phyloP scores from a whole-genome alignment of 2,329 filamentous ascomycete genomes.

The Fusarium liriodendri region DNA sequence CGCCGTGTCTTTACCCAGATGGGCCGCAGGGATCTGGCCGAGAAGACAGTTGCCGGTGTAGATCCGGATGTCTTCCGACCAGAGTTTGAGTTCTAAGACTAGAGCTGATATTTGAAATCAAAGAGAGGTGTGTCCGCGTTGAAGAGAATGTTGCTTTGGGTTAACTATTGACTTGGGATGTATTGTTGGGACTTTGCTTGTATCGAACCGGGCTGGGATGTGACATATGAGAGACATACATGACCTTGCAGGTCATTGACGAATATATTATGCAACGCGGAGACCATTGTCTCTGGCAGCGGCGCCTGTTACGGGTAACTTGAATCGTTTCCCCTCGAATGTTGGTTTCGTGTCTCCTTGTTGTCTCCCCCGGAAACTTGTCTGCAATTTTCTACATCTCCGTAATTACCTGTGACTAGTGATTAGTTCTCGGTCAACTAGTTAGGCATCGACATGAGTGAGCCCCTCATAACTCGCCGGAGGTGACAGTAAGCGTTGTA shows the following conservation, averaged over 20 bases:
- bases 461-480: not conserved
- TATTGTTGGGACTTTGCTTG: conserved; percentile 1
- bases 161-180: not conserved
- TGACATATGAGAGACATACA: conserved; percentile 22
- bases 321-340: not conserved
- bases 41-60: conserved; percentile 89
- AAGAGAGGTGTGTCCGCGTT: conserved; percentile 1
- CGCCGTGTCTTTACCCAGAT: conserved; percentile 96
- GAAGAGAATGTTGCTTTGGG: not conserved
- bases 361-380: not conserved
- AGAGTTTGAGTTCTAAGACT: conserved; percentile 83
- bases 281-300: conserved; percentile 13
- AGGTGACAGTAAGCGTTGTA: not conserved
- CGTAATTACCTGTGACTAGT: not conserved
- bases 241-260: conserved; percentile 6
- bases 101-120: conserved; percentile 1
- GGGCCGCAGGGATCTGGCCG: conserved; percentile 87
- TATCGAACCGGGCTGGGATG: conserved; percentile 11
- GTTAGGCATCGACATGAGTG: not conserved
- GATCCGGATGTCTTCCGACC: conserved; percentile 89
- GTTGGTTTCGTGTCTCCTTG: not conserved
- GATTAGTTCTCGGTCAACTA: not conserved
- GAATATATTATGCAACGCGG: conserved; percentile 3
- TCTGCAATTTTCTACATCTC: not conserved
- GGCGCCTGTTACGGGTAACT: not conserved